Percentiles rank a stretch among this genome's conserved stretches.
Conservation (phyloP, 2,329 filamentous ascomycete genomes). For the Fusarium nygamai region DNA sequence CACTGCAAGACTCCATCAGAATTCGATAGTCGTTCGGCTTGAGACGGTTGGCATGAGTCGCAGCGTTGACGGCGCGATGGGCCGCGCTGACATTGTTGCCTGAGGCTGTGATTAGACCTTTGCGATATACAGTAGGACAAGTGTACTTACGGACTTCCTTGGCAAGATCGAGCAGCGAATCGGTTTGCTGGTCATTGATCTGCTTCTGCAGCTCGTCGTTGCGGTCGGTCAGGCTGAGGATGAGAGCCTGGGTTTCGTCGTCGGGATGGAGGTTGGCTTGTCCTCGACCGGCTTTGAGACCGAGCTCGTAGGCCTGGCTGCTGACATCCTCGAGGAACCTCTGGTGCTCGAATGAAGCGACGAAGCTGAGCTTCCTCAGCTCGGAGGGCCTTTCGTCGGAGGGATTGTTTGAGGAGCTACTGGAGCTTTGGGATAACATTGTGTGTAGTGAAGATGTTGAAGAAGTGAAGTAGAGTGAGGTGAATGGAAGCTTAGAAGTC, state of each 20-base stretch:
- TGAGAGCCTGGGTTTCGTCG: background rate
- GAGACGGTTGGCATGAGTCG: fast-evolving
- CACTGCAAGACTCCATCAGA: fast-evolving
- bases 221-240: background rate
- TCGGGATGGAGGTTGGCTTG: background rate
- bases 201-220: background rate
- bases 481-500: background rate
- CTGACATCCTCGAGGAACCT: background rate
- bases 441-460: background rate
- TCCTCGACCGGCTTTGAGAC: background rate
- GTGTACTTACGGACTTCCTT: background rate
- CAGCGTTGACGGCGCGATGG: background rate
- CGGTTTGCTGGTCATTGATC: fast-evolving
- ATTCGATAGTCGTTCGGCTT: fast-evolving
- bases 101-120: fast-evolving
- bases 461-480: background rate
- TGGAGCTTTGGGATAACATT: background rate
- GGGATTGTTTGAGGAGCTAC: background rate
- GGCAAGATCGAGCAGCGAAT: background rate
- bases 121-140: fast-evolving
- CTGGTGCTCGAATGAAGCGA: background rate
- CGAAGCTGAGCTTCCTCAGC: background rate
- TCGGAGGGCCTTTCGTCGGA: background rate
- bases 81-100: background rate
- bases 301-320: background rate